Evolutionary conservation across 2,329 filamentous ascomycete species (phyloP), one percentile per base, ranked within the genome.

Genomic region (Monilinia polystroma): DNA sequence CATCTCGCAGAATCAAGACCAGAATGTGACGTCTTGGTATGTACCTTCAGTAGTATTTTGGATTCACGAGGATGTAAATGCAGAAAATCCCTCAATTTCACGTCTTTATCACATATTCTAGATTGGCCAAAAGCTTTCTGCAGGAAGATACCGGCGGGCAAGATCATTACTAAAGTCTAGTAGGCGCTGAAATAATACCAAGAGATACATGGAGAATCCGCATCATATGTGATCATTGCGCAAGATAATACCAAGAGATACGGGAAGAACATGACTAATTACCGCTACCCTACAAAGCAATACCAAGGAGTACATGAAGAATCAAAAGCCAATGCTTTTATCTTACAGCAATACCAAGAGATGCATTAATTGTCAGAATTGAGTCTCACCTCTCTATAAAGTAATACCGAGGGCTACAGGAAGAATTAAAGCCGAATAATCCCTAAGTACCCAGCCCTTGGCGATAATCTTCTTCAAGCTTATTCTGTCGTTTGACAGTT

Each of bases 51-150:
- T 41, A 32, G 45, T 43, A 63, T 63, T 63, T 23, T 32, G 26
- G 16, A 63, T 43, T 35, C 60, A 29, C 47, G 60, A n/a, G 60
- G 60, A 43, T 63, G n/a, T 51, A n/a, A 35, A 63, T 26, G 49
- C 60, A 63, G 35, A 63, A 63, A 63, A 63, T 63, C 47, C 60
- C 60, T 23, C 60, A 55, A 63, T 32, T 18, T 63, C 45, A 62
- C 58, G 60, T 63, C 51, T 49, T 63, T 63, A 43, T 63, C 49
- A 55, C 47, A 54, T 54, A 23, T 26, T 26, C 35, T 41, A 63
- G 35, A 63, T 63, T 43, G 35, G 60, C 18, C 43, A 38, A 51
- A 29, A 38, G 6, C 45, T 26, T 10, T 51, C 6, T 43, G 26
- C 3, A 62, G 26, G 45, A n/a, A n/a, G 41, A 32, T 62, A n/a